Conservation (phyloP, 129 eudicot species). For the Chrysanthemum seticuspe region DNA sequence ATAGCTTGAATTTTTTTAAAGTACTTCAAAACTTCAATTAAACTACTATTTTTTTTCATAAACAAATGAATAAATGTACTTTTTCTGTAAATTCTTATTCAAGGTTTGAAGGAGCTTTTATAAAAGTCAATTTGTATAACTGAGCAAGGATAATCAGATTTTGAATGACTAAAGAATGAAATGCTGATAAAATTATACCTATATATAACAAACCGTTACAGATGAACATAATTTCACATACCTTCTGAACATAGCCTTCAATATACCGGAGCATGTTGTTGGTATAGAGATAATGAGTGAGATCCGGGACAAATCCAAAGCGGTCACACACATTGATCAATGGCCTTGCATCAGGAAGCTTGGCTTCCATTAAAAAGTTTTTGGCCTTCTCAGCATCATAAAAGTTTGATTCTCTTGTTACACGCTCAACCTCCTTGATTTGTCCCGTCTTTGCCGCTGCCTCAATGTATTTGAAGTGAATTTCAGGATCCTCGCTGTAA, state of each 20-base stretch:
- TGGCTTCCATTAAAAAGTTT: slow-evolving; percentile 95
- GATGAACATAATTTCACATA: slow-evolving; percentile 24
- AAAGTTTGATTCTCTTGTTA: slow-evolving; percentile 93
- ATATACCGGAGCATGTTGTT: slow-evolving; percentile 98
- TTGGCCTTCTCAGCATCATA: slow-evolving; percentile 94
- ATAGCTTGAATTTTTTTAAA: too few relatives aligned
- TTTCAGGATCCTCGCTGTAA: slow-evolving; percentile 92
- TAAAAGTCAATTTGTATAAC: too few relatives aligned
- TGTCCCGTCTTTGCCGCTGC: slow-evolving; percentile 99
- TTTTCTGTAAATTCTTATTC: too few relatives aligned
- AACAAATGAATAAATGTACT: too few relatives aligned
- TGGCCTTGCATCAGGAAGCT: slow-evolving; percentile 99
- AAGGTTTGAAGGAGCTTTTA: too few relatives aligned
- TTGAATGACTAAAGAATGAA: too few relatives aligned
- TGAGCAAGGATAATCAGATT: too few relatives aligned
- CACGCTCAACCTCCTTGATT: slow-evolving; percentile 95
- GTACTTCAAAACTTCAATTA: too few relatives aligned
- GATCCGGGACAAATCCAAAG: slow-evolving; percentile 93
- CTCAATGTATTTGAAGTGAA: slow-evolving; percentile 95
- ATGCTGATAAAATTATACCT: too few relatives aligned
- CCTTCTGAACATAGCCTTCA: slow-evolving; percentile 99
- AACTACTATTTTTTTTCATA: too few relatives aligned
- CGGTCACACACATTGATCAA: slow-evolving; percentile 96
- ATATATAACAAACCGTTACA: neutral
- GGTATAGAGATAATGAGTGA: slow-evolving; percentile 85